These are phyloP conservation scores for Clitoria ternatea DNA, from an alignment of 306 rosid species.

Conservation along the genomic window DNA sequence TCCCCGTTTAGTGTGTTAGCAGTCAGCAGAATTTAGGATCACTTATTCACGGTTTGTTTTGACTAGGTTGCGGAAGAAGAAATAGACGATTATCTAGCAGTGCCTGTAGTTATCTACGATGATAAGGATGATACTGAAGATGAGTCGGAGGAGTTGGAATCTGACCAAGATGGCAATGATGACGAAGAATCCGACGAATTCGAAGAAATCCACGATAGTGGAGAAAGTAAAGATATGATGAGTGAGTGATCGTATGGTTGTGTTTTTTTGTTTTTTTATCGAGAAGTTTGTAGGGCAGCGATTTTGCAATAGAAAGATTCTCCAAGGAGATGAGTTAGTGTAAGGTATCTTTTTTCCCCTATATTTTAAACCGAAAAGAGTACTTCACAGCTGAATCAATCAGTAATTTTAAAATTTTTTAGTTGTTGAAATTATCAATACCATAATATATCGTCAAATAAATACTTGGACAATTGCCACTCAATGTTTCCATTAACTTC, in stretches of 20 bases:
- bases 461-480: too few species aligned
- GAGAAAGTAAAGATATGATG: slow-evolving; percentile 36
- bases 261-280: not conserved
- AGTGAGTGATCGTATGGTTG: not conserved
- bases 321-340: too few species aligned
- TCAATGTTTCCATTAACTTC: too few species aligned
- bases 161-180: slow-evolving; percentile 32
- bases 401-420: too few species aligned
- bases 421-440: too few species aligned
- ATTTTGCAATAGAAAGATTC: too few species aligned
- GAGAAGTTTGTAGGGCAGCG: too few species aligned
- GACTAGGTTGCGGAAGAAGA: slow-evolving; percentile 45
- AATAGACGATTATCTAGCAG: slow-evolving; percentile 26
- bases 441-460: too few species aligned
- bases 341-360: too few species aligned
- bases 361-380: too few species aligned
- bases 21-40: not conserved
- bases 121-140: slow-evolving; percentile 48
- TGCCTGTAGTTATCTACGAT: slow-evolving; percentile 43
- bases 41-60: not conserved
- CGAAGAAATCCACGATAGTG: slow-evolving; percentile 35
- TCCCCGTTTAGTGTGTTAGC: not conserved
- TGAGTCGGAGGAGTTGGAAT: slow-evolving; percentile 49
- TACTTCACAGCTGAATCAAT: too few species aligned
- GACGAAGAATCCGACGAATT: slow-evolving; percentile 24